These are phyloP conservation scores for Pythium diclinum DNA, from an alignment of 352 stramenopile genomes.

Conservation along the genomic window DNA sequence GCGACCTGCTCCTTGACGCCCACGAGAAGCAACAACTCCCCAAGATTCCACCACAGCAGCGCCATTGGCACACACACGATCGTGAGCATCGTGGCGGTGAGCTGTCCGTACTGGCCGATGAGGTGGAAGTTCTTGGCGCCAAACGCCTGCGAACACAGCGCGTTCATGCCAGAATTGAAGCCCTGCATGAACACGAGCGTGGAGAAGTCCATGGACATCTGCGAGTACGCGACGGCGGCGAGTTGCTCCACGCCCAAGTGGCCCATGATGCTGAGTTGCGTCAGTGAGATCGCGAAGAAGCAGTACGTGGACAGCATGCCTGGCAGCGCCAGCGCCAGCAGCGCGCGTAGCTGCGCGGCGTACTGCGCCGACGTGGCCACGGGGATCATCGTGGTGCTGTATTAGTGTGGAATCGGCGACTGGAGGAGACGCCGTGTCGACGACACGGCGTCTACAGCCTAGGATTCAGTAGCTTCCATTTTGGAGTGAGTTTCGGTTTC, in stretches of 20 bases:
- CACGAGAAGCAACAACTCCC: conserved; percentile 42
- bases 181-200: conserved; percentile 79
- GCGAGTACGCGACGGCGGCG: conserved; percentile 73
- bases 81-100: conserved; percentile 55
- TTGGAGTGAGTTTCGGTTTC: background rate
- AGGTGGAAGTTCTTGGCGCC: conserved; percentile 79
- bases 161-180: conserved; percentile 78
- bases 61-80: conserved; percentile 63
- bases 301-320: conserved; percentile 41
- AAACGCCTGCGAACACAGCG: conserved; percentile 82
- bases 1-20: conserved; percentile 45
- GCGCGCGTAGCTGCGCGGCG: conserved; percentile 23
- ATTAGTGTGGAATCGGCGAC: background rate
- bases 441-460: background rate
- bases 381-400: conserved; percentile 4
- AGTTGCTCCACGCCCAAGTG: conserved; percentile 81
- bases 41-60: conserved; percentile 76
- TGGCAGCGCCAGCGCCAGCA: conserved; percentile 50
- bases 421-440: background rate
- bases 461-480: background rate
- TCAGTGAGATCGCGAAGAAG: conserved; percentile 59
- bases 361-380: conserved; percentile 14
- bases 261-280: conserved; percentile 70
- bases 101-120: conserved; percentile 61
- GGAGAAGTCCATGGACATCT: conserved; percentile 58